Base-by-base conservation (phyloP, 352 stramenopile genomes). In the Pythium oligandrum region DNA sequence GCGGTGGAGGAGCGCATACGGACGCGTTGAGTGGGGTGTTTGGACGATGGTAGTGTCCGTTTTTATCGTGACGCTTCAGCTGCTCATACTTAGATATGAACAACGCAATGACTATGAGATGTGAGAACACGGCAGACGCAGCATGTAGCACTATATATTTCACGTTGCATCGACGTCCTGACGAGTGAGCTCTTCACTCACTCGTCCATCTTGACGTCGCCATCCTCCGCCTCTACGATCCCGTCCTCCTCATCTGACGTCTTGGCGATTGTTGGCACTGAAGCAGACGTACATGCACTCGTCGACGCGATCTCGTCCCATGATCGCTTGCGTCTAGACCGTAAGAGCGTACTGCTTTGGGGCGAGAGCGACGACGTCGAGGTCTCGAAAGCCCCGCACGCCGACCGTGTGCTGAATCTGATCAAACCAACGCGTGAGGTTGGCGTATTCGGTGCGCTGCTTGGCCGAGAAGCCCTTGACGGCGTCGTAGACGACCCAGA, bases 381-480 rank as follows among this genome's bases (percentile, higher is more conserved):
- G 63, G 59, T 77, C 68, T n/a, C 66, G 72, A 86, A 93, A 93
- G 47, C 83, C 83, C 17, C 74, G 81, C 46, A 93, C 78, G 59
- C 83, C 83, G 44, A 69, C 81, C 52, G 83, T 90, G 75, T 91
- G 80, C 63, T 93, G 83, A 42, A 93, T 59, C 66, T 93, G 83
- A 68, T 93, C 78, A 53, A 93, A 93, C 83, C 83, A 93, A 64
- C 83, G 83, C 59, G 76, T 67, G 43, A 93, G 59, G 65, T 81
- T 83, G 31, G 57, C 49, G 50, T 71, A 78, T 59, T 86, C 68
- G 37, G 65, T 57, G 38, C 70, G 70, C 58, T 90, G 73, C 36
- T 54, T 56, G 7, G 44, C 39, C 6, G 53, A 61, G 59, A 84
- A 78, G 52, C 47, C 49, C 32, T 47, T 51, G 12, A 93, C 60